These are phyloP conservation scores for Erysimum cheiranthoides DNA, from an alignment of 345 rosid genomes.

Conservation along the genomic window DNA sequence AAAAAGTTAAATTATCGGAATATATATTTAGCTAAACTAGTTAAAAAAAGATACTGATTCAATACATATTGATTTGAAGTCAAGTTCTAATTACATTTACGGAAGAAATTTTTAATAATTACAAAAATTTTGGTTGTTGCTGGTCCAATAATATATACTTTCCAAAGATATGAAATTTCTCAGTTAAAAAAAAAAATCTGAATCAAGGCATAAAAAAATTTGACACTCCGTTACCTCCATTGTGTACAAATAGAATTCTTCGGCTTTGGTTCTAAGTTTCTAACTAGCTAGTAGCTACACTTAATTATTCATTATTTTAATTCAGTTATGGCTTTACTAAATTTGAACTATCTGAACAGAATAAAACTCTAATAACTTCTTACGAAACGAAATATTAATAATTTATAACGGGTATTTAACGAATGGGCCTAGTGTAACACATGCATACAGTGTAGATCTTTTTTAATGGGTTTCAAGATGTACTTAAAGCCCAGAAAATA, in stretches of 20 bases:
- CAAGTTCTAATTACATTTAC: too few species aligned
- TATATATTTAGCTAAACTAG: not conserved
- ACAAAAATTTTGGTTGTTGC: too few species aligned
- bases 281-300: too few species aligned
- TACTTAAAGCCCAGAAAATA: slow-evolving; percentile 7
- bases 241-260: too few species aligned
- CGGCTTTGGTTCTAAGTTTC: too few species aligned
- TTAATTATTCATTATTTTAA: too few species aligned
- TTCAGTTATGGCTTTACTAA: too few species aligned
- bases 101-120: too few species aligned
- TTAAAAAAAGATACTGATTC: not conserved
- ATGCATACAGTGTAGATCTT: not conserved
- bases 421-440: slow-evolving; percentile 13
- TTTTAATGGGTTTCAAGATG: slow-evolving; percentile 27
- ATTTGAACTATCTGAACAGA: not conserved
- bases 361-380: not conserved
- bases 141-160: too few species aligned
- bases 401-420: not conserved
- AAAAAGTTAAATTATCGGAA: not conserved
- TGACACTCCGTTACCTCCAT: too few species aligned
- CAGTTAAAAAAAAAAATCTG: not conserved
- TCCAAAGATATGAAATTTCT: not conserved
- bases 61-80: not conserved
- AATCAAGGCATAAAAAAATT: too few species aligned
- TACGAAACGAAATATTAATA: too few species aligned